Evolutionary conservation across 495 filamentous ascomycete species (phyloP), one percentile per base, ranked within the genome.

Genomic region (Filosporella fistucella): DNA sequence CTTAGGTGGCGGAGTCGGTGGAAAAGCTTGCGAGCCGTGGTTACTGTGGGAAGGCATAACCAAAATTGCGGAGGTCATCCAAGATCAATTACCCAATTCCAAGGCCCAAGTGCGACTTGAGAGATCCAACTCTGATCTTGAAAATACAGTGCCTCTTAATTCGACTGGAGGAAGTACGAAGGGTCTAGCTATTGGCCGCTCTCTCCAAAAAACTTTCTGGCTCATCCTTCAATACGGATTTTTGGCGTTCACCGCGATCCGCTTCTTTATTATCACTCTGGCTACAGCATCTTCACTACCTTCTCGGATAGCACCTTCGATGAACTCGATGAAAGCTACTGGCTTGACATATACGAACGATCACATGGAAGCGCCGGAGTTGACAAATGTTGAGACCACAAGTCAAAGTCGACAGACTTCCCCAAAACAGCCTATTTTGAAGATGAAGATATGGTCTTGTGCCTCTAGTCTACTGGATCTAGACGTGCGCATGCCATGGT

Each of bases 401-500:
- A 25, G 14, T 5, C 24, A 26, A 17, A 45, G 36, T 40, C 46
- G 42, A 49, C 39, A 17, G 34, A 13, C 33, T 18, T 61, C 68
- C 61, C 61, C 58, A 47, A 83, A 77, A 64, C 77, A 77, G 51
- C 85, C 90, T 34, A 75, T 95, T 49, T 69, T 91, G 37, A 72
- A 75, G 52, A 93, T 91, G 74, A 77, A 75, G 59, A 60, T 83
- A 20, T 89, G 80, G 76, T 71, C 80, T 54, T 85, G 87, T 67
- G 61, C 83, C 40, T 78, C 79, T 45, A 78, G 76, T 56, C 67
- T 91, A 26, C 54, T 89, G 59, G 81, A 86, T 69, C 61, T 95
- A 47, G 73, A 85, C 50, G 60, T 64, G 47, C 82, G 86, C 64
- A 91, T 94, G 87, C 90, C 90, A 28, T 96, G 90, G 90, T 70